Base-by-base conservation (phyloP, 23 red algal genomes). In the Gracilaria gracilis region DNA sequence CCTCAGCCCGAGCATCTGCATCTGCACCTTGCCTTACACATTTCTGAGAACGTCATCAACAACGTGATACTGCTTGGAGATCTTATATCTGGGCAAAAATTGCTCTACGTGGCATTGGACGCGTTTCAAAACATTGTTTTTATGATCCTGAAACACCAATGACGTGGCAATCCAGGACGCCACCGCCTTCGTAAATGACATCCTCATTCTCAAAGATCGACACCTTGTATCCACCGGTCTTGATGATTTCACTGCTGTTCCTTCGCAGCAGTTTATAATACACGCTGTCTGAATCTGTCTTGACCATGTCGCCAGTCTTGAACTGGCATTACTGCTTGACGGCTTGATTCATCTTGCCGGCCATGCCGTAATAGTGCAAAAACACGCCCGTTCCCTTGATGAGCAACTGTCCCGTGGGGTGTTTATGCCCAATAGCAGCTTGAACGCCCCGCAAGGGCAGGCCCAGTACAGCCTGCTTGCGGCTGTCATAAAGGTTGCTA, bases 191-290 rank as follows among this genome's bases (percentile, higher is more conserved):
- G 19, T 39, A 20, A 47, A 94, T 66, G 4, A 89, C 87, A 16
- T 93, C 61, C 61, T 98, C 96, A n/a, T 95, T 83, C 85, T 98
- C 96, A 58, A 98, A 28, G 0, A 92, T 88, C 1, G 96, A 98
- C 39, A 98, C 83, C n/a, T 98, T 98, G 86, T 89, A 94, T 0
- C 96, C 96, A 23, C 92, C 96, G 21, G 83, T 90, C 59, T 98
- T 98, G 53, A 98, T 86, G 62, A 98, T 84, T 53, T 98, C 96
- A n/a, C 80, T 33, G 80, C 83, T 95, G 0, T 61, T 47, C 38
- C 96, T 53, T 6, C 96, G 91, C 46, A 98, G 77, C 55, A 98
- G 86, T 24, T 75, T 66, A 65, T 62, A 86, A 35, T 65, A 82
- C 16, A 79, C 92, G 15, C 49, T 50, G 21, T 67, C 55, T 16